These are phyloP conservation scores for Trichoderma hamatum DNA, from an alignment of 2,329 filamentous ascomycete genomes.

Conservation along the genomic window DNA sequence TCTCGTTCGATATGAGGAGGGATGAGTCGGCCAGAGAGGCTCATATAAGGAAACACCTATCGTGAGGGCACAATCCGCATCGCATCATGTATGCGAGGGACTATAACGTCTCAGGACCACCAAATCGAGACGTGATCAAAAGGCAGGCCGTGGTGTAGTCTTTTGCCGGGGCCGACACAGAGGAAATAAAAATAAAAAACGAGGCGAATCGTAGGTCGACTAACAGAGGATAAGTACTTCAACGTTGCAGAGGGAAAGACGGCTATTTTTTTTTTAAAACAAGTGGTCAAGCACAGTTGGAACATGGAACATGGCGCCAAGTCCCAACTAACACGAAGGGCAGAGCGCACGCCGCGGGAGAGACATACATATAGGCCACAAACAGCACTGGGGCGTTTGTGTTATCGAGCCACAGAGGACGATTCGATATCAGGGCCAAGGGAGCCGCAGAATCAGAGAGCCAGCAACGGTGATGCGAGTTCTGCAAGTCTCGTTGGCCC, in stretches of 20 bases:
- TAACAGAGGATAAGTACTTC: slow-evolving; percentile 7
- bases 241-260: slow-evolving; percentile 3
- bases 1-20: slow-evolving; percentile 13
- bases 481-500: slow-evolving; percentile 21
- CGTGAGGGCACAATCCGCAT: slow-evolving; percentile 31
- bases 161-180: not conserved
- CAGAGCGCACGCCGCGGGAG: slow-evolving; percentile 10
- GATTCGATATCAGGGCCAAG: slow-evolving; percentile 2
- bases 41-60: slow-evolving; percentile 28
- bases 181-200: not conserved
- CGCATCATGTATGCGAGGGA: slow-evolving; percentile 28
- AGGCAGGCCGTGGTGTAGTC: not conserved
- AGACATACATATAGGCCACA: slow-evolving; percentile 23
- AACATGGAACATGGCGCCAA: slow-evolving; percentile 21
- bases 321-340: slow-evolving; percentile 25
- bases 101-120: slow-evolving; percentile 20
- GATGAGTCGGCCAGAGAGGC: slow-evolving; percentile 6
- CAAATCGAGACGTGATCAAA: slow-evolving; percentile 24
- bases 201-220: not conserved
- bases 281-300: slow-evolving; percentile 13
- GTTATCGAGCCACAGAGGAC: not conserved
- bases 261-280: not conserved
- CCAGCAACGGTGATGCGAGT: not conserved
- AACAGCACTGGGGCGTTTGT: not conserved
- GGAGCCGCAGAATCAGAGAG: slow-evolving; percentile 16